Base-by-base conservation (phyloP, 805 yeast genomes). In the Alloascoidea africana region DNA sequence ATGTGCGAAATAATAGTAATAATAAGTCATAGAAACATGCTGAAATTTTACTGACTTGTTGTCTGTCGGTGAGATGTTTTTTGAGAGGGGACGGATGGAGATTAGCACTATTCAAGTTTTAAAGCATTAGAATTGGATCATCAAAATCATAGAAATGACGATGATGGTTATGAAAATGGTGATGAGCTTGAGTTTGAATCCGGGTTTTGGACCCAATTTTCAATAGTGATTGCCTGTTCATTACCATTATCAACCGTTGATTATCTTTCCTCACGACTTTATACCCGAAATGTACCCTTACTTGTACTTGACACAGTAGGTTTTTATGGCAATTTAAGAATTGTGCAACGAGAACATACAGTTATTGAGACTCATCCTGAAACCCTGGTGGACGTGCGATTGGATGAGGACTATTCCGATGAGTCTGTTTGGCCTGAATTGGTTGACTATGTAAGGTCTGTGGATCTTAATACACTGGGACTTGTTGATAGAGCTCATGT, bases 401-500 rank as follows among this genome's bases (percentile, higher is more conserved):
- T 86, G 2, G 76, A 73, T 41, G 39, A 51, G 3, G n/a, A n/a
- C n/a, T n/a, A n/a, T n/a, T n/a, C n/a, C n/a, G n/a, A n/a, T n/a
- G n/a, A n/a, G n/a, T 33, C 37, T 2, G 82, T 91, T 1, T 89
- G 96, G 95, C 56, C 63, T 1, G 85, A 81, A 45, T 55, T 86
- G 4, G 53, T 55, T 27, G 57, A 54, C 0, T 73, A 64, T 44
- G 62, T 69, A 13, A 68, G 72, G 36, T 53, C 69, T 1, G 59
- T 75, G 35, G 72, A 76, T 39, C 44, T 80, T 8, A 60, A 60
- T 1, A 18, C 42, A 0, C 41, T 77, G 30, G 66, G 63, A 35
- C 69, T 63, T 32, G 36, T 41, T 6, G 62, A 53, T 4, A 49
- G 51, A n/a, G 70, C 83, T 0, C 76, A 77, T 45, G 64, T 83